phyloP scores from a whole-genome alignment of 139 green algal genomes.

The Chlamydomonas eustigma region DNA sequence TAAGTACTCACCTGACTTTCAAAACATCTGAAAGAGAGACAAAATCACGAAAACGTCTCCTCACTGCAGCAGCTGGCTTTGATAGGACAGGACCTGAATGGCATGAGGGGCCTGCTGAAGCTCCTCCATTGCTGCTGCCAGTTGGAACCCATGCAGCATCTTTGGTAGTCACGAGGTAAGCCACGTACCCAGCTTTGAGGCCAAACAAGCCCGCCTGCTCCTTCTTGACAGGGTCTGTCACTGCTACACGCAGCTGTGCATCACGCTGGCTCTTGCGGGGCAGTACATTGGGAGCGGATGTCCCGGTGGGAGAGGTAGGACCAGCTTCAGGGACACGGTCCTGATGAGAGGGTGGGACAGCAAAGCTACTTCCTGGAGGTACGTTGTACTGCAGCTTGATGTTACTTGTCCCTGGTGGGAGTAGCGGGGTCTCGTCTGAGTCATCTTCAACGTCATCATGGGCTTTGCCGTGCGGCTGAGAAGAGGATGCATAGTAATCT shows the following conservation, averaged over 20 bases:
- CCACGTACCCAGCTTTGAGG: slow-evolving; percentile 50
- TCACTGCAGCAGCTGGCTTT: slow-evolving; percentile 21
- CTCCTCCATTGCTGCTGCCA: not conserved
- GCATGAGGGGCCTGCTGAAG: not conserved
- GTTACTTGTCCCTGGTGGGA: not conserved
- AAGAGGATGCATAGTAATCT: not conserved
- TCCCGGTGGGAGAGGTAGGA: not conserved
- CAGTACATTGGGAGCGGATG: slow-evolving; percentile 4
- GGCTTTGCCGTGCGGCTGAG: not conserved
- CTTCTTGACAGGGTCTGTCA: slow-evolving; percentile 65
- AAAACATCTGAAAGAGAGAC: slow-evolving; percentile 52
- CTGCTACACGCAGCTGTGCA: slow-evolving; percentile 40
- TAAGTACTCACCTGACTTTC: slow-evolving; percentile 32
- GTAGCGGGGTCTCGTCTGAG: not conserved
- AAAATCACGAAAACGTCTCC: slow-evolving; percentile 58
- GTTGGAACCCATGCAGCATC: slow-evolving; percentile 8
- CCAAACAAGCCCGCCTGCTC: slow-evolving; percentile 50
- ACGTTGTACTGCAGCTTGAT: not conserved
- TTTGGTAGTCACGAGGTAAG: slow-evolving; percentile 55
- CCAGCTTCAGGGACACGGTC: not conserved
- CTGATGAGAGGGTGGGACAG: slow-evolving; percentile 8
- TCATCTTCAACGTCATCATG: not conserved
- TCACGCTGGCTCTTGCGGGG: not conserved
- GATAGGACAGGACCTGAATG: not conserved
- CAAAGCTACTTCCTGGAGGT: no score